Evolutionary conservation across 2,329 filamentous ascomycete genomes (phyloP).

Genomic region (Tolypocladium ophioglossoides): DNA sequence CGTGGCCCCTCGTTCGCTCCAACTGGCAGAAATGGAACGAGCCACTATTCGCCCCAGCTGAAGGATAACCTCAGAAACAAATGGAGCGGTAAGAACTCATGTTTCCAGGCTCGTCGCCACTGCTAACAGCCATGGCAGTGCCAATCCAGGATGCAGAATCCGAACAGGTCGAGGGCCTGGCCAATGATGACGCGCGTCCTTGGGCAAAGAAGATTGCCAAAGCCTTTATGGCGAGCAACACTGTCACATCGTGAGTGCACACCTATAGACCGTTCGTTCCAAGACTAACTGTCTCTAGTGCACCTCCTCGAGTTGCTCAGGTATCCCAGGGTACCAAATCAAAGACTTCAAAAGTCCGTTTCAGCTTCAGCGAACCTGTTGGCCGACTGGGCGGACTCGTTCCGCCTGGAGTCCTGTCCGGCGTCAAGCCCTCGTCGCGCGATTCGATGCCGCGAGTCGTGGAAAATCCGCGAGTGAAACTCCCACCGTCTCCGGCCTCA

Average conservation of each 20-base stretch:
- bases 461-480: neutral
- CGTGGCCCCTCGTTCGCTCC: constrained; percentile 9
- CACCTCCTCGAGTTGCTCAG: constrained; percentile 3
- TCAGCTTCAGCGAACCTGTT: neutral
- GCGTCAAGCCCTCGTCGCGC: neutral
- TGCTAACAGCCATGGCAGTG: constrained; percentile 4
- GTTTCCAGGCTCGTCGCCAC: too few species aligned
- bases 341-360: neutral
- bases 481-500: neutral
- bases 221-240: neutral
- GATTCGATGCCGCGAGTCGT: neutral
- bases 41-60: constrained; percentile 5
- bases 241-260: neutral
- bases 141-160: constrained; percentile 12
- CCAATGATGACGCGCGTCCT: constrained; percentile 9
- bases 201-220: constrained; percentile 9
- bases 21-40: neutral
- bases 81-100: constrained; percentile 9
- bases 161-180: constrained; percentile 11
- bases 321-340: neutral
- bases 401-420: neutral
- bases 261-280: neutral
- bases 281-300: constrained; percentile 2
- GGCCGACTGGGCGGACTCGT: constrained; percentile 1
- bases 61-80: constrained; percentile 5